phyloP scores from a whole-genome alignment of 2,329 filamentous ascomycete genomes.

The Sclerotiophoma versabilis region DNA sequence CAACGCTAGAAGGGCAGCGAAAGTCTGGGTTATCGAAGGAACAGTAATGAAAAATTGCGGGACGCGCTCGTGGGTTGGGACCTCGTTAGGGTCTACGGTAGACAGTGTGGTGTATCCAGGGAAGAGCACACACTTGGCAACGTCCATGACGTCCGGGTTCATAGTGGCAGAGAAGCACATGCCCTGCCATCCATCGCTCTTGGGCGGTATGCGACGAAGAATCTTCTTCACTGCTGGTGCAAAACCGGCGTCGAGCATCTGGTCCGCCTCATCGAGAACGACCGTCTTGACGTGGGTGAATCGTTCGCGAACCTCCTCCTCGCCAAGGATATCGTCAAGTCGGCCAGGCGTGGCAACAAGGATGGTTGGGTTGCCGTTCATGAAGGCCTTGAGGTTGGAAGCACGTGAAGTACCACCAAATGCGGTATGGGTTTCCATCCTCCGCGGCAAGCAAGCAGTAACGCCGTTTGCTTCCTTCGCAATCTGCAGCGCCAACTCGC shows the following conservation, averaged over 20 bases:
- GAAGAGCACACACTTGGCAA: conserved; percentile 55
- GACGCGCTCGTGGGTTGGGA: conserved; percentile 57
- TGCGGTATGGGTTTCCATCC: conserved; percentile 55
- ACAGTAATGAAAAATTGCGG: conserved; percentile 58
- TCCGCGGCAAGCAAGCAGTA: conserved; percentile 49
- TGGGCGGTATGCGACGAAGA: conserved; percentile 58
- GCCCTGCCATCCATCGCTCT: conserved; percentile 58
- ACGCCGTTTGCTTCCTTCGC: conserved; percentile 56
- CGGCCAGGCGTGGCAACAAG: conserved; percentile 59
- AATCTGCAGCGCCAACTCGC: conserved; percentile 59
- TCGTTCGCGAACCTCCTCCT: conserved; percentile 54
- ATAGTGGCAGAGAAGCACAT: conserved; percentile 59
- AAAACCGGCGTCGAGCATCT: conserved; percentile 62
- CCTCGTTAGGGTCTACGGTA: conserved; percentile 54
- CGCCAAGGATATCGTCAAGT: conserved; percentile 56
- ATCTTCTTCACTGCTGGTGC: conserved; percentile 61
- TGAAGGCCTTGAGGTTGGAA: conserved; percentile 42
- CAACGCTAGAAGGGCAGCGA: conserved; percentile 55
- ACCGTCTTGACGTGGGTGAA: conserved; percentile 55
- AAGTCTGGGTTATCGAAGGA: conserved; percentile 53
- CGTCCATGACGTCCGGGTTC: conserved; percentile 53
- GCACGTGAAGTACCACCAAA: conserved; percentile 51
- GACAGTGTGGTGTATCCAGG: conserved; percentile 52
- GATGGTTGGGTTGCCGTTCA: conserved; percentile 50
- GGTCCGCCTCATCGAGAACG: conserved; percentile 54